These are phyloP conservation scores for Lachnellula arida DNA, from an alignment of 2,329 filamentous ascomycete species.

Conservation along the genomic window DNA sequence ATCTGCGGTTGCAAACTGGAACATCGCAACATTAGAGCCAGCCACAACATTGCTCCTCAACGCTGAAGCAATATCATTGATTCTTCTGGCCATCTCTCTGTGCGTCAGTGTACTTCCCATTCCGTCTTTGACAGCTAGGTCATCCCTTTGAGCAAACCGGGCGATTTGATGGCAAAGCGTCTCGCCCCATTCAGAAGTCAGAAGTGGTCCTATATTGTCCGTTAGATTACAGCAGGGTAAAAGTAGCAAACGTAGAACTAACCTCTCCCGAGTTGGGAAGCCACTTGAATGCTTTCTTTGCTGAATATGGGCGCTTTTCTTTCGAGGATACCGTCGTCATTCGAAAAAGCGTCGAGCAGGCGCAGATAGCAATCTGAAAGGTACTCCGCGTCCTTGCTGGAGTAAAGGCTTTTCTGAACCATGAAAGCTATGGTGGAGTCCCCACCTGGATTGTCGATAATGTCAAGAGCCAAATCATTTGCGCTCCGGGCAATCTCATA, in stretches of 20 bases:
- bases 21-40: slow-evolving; percentile 35
- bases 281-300: no score
- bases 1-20: slow-evolving; percentile 35
- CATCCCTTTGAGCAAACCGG: slow-evolving; percentile 3
- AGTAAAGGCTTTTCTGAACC: slow-evolving; percentile 11
- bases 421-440: slow-evolving; percentile 5
- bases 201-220: no score
- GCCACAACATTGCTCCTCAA: slow-evolving; percentile 21
- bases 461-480: slow-evolving; percentile 15
- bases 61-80: slow-evolving; percentile 33
- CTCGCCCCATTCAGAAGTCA: slow-evolving; percentile 14
- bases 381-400: not conserved
- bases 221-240: no score
- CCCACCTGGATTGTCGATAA: slow-evolving; percentile 15
- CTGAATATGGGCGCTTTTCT: no score
- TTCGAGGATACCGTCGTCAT: not conserved
- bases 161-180: slow-evolving; percentile 19
- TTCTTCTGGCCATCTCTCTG: slow-evolving; percentile 3
- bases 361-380: slow-evolving; percentile 29
- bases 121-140: slow-evolving; percentile 11
- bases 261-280: no score
- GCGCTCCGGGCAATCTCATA: slow-evolving; percentile 1
- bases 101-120: not conserved
- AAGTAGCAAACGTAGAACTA: no score
- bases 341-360: slow-evolving; percentile 4